Base-by-base conservation (phyloP, 2,329 filamentous ascomycete genomes). In the Blastomyces parvus region DNA sequence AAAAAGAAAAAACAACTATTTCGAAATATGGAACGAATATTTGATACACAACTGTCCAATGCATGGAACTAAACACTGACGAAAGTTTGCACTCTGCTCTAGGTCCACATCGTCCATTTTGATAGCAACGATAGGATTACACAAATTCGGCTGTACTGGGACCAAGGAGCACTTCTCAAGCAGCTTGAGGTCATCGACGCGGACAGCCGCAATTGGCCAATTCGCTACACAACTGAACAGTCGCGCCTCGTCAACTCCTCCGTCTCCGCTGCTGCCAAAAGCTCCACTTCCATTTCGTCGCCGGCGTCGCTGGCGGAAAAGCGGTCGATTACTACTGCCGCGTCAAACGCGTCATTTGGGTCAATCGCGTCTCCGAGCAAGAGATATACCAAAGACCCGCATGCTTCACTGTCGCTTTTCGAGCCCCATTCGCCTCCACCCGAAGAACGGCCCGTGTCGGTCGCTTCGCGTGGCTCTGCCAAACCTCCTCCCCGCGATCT, bases 111-210 rank as follows among this genome's bases (percentile, higher is more conserved):
- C 67, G 92, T 99, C 68, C 84, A 86, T 64, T 96, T 97, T 77
- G 84, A 95, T 75, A 74, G 77, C 67, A 77, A 88, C 57, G 84
- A 86, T 74, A 91, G 90, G 79, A 97, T 99, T 73, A 76, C 83
- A 64, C 90, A 94, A 75, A 89, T 97, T 67, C 89, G 93, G 69
- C 85, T 93, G 69, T 90, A 88, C 74, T 99, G 94, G 94, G 94
- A 99, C 74, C 94, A 99, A 77, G 92, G 87, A 65, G 88, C 91
- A 62, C 84, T 99, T 50, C 84, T 99, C 68, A 97, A 94, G 79
- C 88, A 96, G 76, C 84, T 97, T 67, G 92, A 97, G 66, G 87
- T 97, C 63, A 97, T 99, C 76, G 93, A 94, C 71, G 88, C 87
- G 73, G 88, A 88, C 62, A 90, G 90, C 63, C 89, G 88, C 74